Percentiles rank a stretch among this genome's conserved stretches.
phyloP scores from a whole-genome alignment of 495 filamentous ascomycete genomes.

The Penicillium pancosmium region DNA sequence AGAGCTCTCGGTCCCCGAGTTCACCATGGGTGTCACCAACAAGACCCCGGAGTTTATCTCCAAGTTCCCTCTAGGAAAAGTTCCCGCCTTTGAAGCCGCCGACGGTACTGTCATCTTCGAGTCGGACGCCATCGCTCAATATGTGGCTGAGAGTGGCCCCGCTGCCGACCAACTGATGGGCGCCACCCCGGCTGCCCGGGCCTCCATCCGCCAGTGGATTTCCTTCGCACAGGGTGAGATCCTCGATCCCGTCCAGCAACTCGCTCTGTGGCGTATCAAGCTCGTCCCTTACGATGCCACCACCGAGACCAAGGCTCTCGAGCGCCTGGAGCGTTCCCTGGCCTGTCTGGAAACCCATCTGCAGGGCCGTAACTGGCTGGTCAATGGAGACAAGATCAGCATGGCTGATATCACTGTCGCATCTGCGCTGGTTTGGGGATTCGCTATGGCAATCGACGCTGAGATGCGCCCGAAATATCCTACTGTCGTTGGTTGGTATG shows the following conservation, averaged over 20 bases:
- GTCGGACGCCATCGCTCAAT: conserved; percentile 57
- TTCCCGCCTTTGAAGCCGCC: conserved; percentile 57
- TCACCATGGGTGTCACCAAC: conserved; percentile 51
- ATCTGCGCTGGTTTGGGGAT: conserved; percentile 38
- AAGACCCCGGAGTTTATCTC: conserved; percentile 51
- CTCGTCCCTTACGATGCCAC: conserved; percentile 36
- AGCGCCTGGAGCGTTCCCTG: conserved; percentile 36
- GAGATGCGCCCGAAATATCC: conserved; percentile 54
- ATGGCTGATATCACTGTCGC: conserved; percentile 58
- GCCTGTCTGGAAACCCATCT: conserved; percentile 44
- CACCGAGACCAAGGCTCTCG: conserved; percentile 30
- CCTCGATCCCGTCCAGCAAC: conserved; percentile 26
- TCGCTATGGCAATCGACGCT: conserved; percentile 48
- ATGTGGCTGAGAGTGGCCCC: conserved; percentile 56
- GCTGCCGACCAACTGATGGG: conserved; percentile 54
- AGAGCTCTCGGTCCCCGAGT: conserved; percentile 44
- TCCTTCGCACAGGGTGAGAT: conserved; percentile 52
- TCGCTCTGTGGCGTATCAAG: conserved; percentile 40
- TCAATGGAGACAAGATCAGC: conserved; percentile 47
- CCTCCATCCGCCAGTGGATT: conserved; percentile 54
- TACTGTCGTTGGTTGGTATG: conserved; percentile 44
- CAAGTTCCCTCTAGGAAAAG: conserved; percentile 66
- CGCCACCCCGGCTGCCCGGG: conserved; percentile 45
- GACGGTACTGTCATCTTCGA: conserved; percentile 55
- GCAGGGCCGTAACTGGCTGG: conserved; percentile 49